Evolutionary conservation across 2,329 filamentous ascomycete genomes (phyloP).

Genomic region (Colletotrichum coccodes): DNA sequence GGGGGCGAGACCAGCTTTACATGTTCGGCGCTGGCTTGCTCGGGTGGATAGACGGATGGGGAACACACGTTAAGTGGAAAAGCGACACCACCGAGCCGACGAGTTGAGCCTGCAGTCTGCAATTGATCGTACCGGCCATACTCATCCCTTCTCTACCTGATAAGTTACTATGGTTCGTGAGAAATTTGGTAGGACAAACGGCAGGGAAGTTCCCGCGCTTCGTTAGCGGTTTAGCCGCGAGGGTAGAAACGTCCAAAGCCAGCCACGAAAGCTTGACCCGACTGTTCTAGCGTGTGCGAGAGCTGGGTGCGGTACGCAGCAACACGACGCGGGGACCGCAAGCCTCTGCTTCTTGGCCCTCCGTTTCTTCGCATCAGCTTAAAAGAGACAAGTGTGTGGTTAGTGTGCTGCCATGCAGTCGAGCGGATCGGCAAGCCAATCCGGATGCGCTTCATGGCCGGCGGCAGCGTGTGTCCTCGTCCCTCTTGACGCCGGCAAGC

Average conservation of each 20-base stretch:
- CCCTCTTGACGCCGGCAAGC: background rate
- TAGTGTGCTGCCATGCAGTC: background rate
- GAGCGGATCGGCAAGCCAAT: slow-evolving; percentile 1
- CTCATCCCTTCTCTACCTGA: background rate
- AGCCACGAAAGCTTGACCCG: slow-evolving; percentile 29
- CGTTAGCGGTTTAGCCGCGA: slow-evolving; percentile 5
- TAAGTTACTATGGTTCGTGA: background rate
- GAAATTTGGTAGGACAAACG: background rate
- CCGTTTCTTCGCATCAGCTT: background rate
- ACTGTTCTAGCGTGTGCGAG: background rate
- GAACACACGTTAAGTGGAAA: background rate
- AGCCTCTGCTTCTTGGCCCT: background rate
- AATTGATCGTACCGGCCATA: background rate
- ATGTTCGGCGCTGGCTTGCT: background rate
- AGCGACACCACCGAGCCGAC: background rate
- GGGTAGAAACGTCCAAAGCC: background rate
- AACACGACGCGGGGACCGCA: background rate
- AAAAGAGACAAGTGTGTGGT: background rate
- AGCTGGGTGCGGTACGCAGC: background rate
- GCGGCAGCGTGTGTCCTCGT: background rate
- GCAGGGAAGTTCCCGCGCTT: background rate
- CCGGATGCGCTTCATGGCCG: background rate
- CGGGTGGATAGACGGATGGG: background rate
- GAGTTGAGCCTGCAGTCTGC: background rate
- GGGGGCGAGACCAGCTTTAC: background rate